Conservation (phyloP, 495 filamentous ascomycete genomes). For the Aspergillus conjunctus region DNA sequence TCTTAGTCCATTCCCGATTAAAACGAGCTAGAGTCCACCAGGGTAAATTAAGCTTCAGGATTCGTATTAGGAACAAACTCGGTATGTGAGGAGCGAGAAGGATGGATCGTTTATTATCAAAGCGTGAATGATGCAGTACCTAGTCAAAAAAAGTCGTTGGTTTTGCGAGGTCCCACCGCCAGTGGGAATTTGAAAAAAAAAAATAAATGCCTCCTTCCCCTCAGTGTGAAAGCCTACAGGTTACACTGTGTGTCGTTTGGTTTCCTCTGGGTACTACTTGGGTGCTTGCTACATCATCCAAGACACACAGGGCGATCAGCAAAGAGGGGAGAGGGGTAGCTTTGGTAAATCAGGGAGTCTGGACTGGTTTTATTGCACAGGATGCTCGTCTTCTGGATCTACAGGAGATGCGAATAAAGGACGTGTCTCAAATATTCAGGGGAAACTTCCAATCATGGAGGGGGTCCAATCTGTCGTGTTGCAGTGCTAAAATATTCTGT, state of each 20-base stretch:
- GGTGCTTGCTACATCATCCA: not conserved
- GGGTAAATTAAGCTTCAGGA: not conserved
- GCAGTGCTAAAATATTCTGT: conserved; percentile 18
- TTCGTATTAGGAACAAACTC: not conserved
- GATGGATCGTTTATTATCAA: not conserved
- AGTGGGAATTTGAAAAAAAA: too few relatives aligned
- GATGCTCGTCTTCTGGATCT: not conserved
- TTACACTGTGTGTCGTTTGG: too few relatives aligned
- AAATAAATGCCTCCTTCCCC: too few relatives aligned
- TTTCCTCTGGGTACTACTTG: too few relatives aligned
- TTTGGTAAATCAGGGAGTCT: not conserved
- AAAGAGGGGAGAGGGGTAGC: not conserved
- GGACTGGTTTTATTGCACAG: not conserved
- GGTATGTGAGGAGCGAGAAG: not conserved
- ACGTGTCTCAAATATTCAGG: conserved; percentile 19
- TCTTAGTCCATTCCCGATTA: not conserved
- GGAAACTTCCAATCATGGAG: conserved; percentile 12
- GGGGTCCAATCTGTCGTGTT: conserved; percentile 21
- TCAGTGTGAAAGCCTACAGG: too few relatives aligned
- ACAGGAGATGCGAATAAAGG: conserved; percentile 4
- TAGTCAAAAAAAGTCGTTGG: too few relatives aligned
- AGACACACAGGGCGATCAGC: not conserved
- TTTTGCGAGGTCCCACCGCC: too few relatives aligned
- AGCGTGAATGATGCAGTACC: not conserved
- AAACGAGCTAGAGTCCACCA: not conserved